phyloP scores from a whole-genome alignment of 441 rosid species.

The Adansonia grandidieri region DNA sequence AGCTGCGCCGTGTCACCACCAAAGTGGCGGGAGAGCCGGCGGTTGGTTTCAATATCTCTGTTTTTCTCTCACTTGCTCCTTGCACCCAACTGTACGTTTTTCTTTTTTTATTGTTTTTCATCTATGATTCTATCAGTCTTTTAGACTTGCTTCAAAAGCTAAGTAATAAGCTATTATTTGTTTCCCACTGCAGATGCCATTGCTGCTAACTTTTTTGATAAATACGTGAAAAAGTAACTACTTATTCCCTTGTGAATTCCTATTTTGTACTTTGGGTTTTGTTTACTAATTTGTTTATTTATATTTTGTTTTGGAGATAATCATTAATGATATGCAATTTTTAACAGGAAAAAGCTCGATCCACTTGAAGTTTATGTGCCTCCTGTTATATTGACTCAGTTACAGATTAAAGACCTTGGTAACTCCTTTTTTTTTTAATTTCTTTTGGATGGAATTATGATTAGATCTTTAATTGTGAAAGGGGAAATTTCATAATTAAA shows the following conservation, averaged over 20 bases:
- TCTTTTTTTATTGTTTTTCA: background rate
- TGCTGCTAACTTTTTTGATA: conserved; percentile 59
- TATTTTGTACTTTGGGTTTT: background rate
- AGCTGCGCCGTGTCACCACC: conserved; percentile 44
- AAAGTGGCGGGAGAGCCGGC: conserved; percentile 52
- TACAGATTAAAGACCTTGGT: conserved; percentile 78
- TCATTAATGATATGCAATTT: conserved; percentile 7
- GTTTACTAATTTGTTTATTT: background rate
- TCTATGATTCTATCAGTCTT: background rate
- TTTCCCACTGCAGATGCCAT: conserved; percentile 53
- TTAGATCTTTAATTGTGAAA: background rate
- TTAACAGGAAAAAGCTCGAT: conserved; percentile 77
- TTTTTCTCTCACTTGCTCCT: conserved; percentile 50
- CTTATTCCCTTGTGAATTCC: background rate
- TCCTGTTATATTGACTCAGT: conserved; percentile 69
- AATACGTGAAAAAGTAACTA: conserved; percentile 71
- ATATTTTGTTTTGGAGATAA: background rate
- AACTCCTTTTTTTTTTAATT: conserved; percentile 16
- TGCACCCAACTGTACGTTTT: conserved; percentile 46
- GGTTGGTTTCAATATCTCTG: conserved; percentile 64
- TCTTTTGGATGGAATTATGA: background rate
- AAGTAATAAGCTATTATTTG: background rate
- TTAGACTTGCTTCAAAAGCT: background rate
- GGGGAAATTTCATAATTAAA: background rate
- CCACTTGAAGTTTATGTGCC: conserved; percentile 79